Base-by-base conservation (phyloP, 2,329 filamentous ascomycete species). In the Phaeosphaeriaceae sp. region DNA sequence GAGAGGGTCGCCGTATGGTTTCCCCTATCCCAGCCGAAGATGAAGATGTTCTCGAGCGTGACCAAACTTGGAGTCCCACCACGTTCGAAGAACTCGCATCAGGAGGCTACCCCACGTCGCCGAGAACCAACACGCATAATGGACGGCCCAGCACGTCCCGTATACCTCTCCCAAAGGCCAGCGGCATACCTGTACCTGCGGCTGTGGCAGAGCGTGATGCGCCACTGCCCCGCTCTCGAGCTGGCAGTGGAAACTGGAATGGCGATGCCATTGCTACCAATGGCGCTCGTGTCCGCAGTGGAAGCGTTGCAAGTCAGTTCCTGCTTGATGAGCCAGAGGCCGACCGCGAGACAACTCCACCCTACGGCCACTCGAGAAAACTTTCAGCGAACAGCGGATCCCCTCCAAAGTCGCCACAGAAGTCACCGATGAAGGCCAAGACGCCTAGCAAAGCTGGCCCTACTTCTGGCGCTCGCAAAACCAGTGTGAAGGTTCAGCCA, bases 101-200 rank as follows among this genome's bases (percentile, higher is more conserved):
- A 10, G 82, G 86, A 27, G 76, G 73, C 54, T 74, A 79, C 9
- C 70, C 75, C 27, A 62, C 85, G 78, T 78, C 85, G 67, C 60
- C 68, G 40, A 67, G 67, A 65, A 64, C 63, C 63, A 84, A 75
- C 17, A 41, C 20, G 70, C 90, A 84, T 79, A 86, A 82, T 48
- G 68, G 70, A 41, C 71, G 81, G 55, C 80, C 81, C 27, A 80
- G 86, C 79, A 81, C 85, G 3, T 97, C 94, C 46, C 88, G 92
- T 53, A 97, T 99, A 73, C 95, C 95, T 1, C 84, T 98, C 40
- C 88, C 92, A 27, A 93, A 92, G 69, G 82, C 86, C 15, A 97
- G 92, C 73, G 90, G 91, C 1, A 85, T 88, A 20, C 92, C 93
- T 11, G 89, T 96, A 57, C 86, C 91, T 1, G 77, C 85, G 51